phyloP scores from a whole-genome alignment of 495 filamentous ascomycete genomes.

The Annulohypoxylon stygium region DNA sequence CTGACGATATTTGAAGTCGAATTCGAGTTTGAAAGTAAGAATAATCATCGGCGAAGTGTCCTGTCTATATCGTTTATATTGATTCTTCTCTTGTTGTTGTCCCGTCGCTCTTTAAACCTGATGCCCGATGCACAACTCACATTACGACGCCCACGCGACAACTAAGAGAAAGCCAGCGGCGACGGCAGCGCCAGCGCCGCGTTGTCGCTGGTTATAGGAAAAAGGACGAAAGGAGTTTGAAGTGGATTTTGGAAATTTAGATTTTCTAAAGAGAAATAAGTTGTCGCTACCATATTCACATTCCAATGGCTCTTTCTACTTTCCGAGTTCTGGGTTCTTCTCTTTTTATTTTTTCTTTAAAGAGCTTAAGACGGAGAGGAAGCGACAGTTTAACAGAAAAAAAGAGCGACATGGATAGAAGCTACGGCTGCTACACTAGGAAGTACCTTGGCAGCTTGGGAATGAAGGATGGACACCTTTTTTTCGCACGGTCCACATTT shows the following conservation, averaged over 20 bases:
- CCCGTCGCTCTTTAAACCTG: constrained; percentile 18
- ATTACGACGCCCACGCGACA: constrained; percentile 33
- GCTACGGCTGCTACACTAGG: neutral
- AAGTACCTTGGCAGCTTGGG: neutral
- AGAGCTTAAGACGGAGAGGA: constrained; percentile 5
- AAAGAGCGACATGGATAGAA: neutral
- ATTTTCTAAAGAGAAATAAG: constrained; percentile 25
- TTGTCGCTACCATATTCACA: constrained; percentile 32
- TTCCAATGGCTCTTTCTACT: constrained; percentile 36
- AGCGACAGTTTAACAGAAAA: constrained; percentile 4
- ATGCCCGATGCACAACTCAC: constrained; percentile 32
- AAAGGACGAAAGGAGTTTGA: neutral
- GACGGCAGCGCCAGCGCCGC: constrained; percentile 46
- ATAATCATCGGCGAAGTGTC: constrained; percentile 1
- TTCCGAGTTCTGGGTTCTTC: neutral
- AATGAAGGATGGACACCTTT: constrained; percentile 17
- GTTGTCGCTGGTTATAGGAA: constrained; percentile 27
- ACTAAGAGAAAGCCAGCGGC: constrained; percentile 20
- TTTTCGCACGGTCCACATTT: constrained; percentile 43
- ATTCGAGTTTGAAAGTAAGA: neutral
- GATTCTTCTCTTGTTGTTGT: neutral
- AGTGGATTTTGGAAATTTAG: neutral
- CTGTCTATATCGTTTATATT: neutral
- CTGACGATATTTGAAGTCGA: neutral
- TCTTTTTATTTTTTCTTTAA: constrained; percentile 1